phyloP scores from a whole-genome alignment of 345 rosid genomes.

The Cardamine occulta region DNA sequence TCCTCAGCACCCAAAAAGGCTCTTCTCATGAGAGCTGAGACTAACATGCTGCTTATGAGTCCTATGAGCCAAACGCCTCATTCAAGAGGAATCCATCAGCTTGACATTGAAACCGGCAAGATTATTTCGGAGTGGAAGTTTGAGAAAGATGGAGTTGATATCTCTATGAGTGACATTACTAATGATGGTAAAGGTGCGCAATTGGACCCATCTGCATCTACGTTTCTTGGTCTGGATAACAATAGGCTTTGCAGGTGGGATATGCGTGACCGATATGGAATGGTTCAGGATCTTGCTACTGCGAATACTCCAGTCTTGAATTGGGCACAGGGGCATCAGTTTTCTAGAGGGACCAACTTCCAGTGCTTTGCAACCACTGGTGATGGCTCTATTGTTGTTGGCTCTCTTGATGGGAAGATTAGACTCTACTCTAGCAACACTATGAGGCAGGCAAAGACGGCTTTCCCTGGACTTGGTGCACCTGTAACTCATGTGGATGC shows the following conservation, averaged over 20 bases:
- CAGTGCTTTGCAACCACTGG: slow-evolving; percentile 99
- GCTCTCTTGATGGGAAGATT: slow-evolving; percentile 97
- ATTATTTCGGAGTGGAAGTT: slow-evolving; percentile 90
- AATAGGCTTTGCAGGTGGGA: slow-evolving; percentile 99
- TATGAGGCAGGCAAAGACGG: slow-evolving; percentile 98
- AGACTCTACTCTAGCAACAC: slow-evolving; percentile 82
- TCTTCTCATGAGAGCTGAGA: slow-evolving; percentile 96
- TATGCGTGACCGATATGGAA: slow-evolving; percentile 90
- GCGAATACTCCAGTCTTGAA: slow-evolving; percentile 73
- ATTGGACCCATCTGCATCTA: slow-evolving; percentile 93
- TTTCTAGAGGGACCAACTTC: slow-evolving; percentile 97
- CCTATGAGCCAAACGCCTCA: slow-evolving; percentile 74
- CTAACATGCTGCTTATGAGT: slow-evolving; percentile 97
- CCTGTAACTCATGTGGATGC: slow-evolving; percentile 97
- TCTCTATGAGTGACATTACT: slow-evolving; percentile 89
- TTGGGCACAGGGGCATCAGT: slow-evolving; percentile 97
- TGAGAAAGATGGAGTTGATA: slow-evolving; percentile 94
- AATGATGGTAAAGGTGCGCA: slow-evolving; percentile 96
- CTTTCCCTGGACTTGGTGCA: slow-evolving; percentile 98
- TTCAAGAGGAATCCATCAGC: slow-evolving; percentile 86
- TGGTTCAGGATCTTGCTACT: slow-evolving; percentile 86
- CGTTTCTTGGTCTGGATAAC: slow-evolving; percentile 92
- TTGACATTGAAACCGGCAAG: slow-evolving; percentile 94
- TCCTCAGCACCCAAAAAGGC: slow-evolving; percentile 85
- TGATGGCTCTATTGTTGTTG: slow-evolving; percentile 97